phyloP scores from a whole-genome alignment of 805 yeast species.

The Teunomyces atbi region DNA sequence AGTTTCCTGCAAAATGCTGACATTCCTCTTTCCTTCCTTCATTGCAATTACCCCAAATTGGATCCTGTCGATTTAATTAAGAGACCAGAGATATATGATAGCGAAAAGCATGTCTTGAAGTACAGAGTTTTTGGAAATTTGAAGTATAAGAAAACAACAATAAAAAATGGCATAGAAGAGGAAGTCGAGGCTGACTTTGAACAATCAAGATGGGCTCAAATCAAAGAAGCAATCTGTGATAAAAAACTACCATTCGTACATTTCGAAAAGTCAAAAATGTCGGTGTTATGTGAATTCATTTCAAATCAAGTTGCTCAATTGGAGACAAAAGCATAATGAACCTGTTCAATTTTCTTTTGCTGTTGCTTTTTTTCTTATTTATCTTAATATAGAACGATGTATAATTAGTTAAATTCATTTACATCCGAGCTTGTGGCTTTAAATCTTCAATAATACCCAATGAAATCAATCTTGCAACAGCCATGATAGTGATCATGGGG shows the following conservation, averaged over 20 bases:
- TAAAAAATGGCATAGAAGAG: conserved; percentile 6
- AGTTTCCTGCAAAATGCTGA: conserved; percentile 17
- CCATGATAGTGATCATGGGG: conserved; percentile 28
- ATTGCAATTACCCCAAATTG: conserved; percentile 37
- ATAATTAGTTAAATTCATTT: background rate
- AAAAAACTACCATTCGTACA: conserved; percentile 23
- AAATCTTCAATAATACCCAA: conserved; percentile 19
- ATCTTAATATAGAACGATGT: background rate
- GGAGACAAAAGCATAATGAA: background rate
- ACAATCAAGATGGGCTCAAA: conserved; percentile 29
- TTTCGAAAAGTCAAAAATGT: conserved; percentile 18
- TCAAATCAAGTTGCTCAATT: conserved; percentile 29
- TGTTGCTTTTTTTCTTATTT: background rate
- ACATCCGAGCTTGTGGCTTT: conserved; percentile 7
- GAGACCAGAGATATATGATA: conserved; percentile 26
- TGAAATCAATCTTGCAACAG: conserved; percentile 21
- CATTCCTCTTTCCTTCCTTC: conserved; percentile 28
- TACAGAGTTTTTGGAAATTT: conserved; percentile 28
- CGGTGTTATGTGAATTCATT: conserved; percentile 25
- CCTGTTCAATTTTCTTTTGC: background rate
- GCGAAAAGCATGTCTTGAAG: conserved; percentile 20
- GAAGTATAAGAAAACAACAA: conserved; percentile 12
- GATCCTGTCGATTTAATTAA: conserved; percentile 28
- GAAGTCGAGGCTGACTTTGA: conserved; percentile 26
- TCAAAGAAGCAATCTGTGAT: conserved; percentile 25